Evolutionary conservation across 164 flowering plant species (phyloP), one percentile per base, ranked within the genome.

Genomic region (Chimonanthus salicifolius): DNA sequence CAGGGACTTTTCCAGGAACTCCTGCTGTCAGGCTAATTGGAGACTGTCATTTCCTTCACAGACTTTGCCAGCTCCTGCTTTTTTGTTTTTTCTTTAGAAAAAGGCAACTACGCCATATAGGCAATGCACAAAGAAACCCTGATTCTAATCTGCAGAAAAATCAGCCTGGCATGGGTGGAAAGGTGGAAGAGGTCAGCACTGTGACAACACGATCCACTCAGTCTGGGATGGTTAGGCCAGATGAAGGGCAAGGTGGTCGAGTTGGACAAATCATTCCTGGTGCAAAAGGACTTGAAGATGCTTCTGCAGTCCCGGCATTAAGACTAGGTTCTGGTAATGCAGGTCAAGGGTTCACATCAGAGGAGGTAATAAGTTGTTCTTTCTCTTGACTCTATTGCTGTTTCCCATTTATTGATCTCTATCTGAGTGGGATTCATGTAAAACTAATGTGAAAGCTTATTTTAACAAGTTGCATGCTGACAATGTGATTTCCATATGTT

Each of bases 1-100:
- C 98, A 6, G 99, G 99, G 82, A 96, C 99, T 49, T 96, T 96
- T 79, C 99, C 99, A 20, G 99, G 99, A 83, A 96, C 98, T 62
- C 99, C 99, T 73, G 99, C 99, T 71, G 99, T 96, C 75, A 84
- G 99, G 82, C 95, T 96, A 49, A 94, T 96, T 81, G 99, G 99
- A 63, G 99, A 96, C 76, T 92, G 97, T 80, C 98, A 96, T 86
- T 96, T 96, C 78, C 95, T 96, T 78, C 98, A 96, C 73, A 82
- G 98, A 67, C 81, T 96, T 70, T 96, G 98, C 82, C 98, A 96
- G 73, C 93, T 96, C 76, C 80, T 96, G 79, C 90, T 92, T 50
- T 96, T 96, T 79, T 94, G 99, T 77, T 91, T 84, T 79, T 89
- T 94, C 92, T 96, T 96, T 79, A 86, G 98, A 74, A 83, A 95